Base-by-base conservation (phyloP, 2,329 filamentous ascomycete genomes). In the Ceratocystis colombiana region DNA sequence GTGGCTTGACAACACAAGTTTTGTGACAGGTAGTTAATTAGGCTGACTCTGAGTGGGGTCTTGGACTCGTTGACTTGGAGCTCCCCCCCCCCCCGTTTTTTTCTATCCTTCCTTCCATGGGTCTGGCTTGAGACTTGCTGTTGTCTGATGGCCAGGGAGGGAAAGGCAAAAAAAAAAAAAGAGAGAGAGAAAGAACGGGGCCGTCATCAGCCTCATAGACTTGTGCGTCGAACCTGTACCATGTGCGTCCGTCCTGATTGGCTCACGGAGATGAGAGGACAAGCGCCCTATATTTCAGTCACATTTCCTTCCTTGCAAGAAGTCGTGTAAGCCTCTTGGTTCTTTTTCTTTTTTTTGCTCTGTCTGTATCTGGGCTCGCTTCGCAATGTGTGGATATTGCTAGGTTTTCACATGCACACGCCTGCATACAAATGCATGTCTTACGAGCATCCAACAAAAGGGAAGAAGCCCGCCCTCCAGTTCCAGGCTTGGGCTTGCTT, bases 201-300 rank as follows among this genome's bases (percentile, higher is more conserved):
- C 48, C 7, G 20, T 53, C 48, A 25, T 53, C 20, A 53, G 48
- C 48, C 48, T 53, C 48, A 53, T 25, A 53, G 10, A 37, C 33
- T 25, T 25, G 20, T 53, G 48, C 20, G 25, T 37, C 48, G 25
- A 53, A 25, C 48, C 20, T 53, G 20, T 3, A 53, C 48, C 48
- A 53, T 15, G 25, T 25, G 6, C 20, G 6, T 12, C 20, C 20
- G 5, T 10, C 25, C 7, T 53, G 20, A 53, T 53, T 53, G 48
- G 48, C 12, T 25, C 7, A 6, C 48, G 20, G 48, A 20, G 6
- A 53, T 53, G 48, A 25, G 20, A 3, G 7, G 25, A 15, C 48
- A 53, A 53, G 48, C 48, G 48, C 48, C 48, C 48, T 53, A 53
- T 53, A 53, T 53, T 53, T 20, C 48, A 53, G 48, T 53, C 48